phyloP scores from a whole-genome alignment of 192 early-diverging fungal genomes.

The Chytriomyces sp. region DNA sequence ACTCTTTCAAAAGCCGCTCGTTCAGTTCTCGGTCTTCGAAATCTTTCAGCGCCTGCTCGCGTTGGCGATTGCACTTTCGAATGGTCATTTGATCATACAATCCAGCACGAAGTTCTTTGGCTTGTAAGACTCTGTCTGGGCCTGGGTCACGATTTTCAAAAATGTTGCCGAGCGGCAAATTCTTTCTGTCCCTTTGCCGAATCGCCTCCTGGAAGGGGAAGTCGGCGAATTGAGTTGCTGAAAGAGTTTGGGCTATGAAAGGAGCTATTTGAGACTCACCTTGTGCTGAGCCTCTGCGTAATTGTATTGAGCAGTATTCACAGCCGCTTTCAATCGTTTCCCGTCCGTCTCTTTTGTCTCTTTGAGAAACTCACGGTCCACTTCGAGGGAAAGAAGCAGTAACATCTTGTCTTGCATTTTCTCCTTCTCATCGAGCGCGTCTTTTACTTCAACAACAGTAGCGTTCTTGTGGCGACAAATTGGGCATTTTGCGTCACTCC shows the following conservation, averaged over 20 bases:
- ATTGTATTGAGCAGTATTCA: slow-evolving; percentile 50
- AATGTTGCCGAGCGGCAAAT: slow-evolving; percentile 49
- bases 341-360: slow-evolving; percentile 42
- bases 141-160: slow-evolving; percentile 51
- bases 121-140: slow-evolving; percentile 39
- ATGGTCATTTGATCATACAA: slow-evolving; percentile 51
- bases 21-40: slow-evolving; percentile 46
- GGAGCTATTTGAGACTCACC: slow-evolving; percentile 3
- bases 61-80: slow-evolving; percentile 21
- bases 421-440: slow-evolving; percentile 30
- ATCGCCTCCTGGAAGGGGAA: slow-evolving; percentile 8
- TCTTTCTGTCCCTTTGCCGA: slow-evolving; percentile 13
- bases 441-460: slow-evolving; percentile 30
- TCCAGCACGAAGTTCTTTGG: slow-evolving; percentile 32
- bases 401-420: slow-evolving; percentile 54
- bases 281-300: slow-evolving; percentile 39
- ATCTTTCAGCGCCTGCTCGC: slow-evolving; percentile 31
- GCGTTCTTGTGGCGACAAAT: slow-evolving; percentile 45
- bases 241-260: no score
- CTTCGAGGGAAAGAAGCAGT: slow-evolving; percentile 49
- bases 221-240: no score
- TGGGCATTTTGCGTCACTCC: slow-evolving; percentile 54
- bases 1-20: slow-evolving; percentile 48
- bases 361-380: slow-evolving; percentile 47
- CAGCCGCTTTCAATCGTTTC: slow-evolving; percentile 31